phyloP scores from a whole-genome alignment of 768 basidiomycete genomes.

The Mycena polygramma region DNA sequence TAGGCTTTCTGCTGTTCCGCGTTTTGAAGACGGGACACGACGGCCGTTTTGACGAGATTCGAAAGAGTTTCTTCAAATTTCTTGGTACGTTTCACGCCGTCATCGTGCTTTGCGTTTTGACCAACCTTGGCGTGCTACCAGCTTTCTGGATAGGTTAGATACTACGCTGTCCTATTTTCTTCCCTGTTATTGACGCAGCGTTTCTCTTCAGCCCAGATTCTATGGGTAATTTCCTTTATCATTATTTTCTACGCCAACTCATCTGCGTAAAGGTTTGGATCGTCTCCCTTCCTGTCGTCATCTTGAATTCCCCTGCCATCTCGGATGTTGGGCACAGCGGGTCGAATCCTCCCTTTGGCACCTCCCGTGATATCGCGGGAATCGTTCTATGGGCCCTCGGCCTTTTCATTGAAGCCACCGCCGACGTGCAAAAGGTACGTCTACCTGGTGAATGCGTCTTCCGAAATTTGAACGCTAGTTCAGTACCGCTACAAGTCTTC shows the following conservation, averaged over 20 bases:
- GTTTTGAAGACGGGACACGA: constrained; percentile 78
- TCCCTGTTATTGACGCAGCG: background rate
- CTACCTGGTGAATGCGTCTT: background rate
- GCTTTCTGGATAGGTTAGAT: constrained; percentile 69
- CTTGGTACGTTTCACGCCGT: constrained; percentile 51
- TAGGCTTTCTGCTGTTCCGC: constrained; percentile 76
- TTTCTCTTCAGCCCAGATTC: constrained; percentile 61
- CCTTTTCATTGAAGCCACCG: constrained; percentile 60
- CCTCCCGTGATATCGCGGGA: constrained; percentile 72
- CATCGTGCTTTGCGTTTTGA: background rate
- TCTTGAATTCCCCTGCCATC: constrained; percentile 77
- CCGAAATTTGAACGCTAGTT: background rate
- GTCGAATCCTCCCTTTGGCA: constrained; percentile 71
- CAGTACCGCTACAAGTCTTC: constrained; percentile 67
- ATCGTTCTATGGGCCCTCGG: constrained; percentile 73
- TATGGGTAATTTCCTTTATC: constrained; percentile 60
- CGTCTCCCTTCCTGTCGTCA: constrained; percentile 72
- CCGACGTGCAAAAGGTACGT: constrained; percentile 28
- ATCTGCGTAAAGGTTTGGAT: constrained; percentile 61
- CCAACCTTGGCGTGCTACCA: constrained; percentile 24
- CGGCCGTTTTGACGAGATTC: constrained; percentile 75
- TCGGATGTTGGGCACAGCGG: constrained; percentile 60
- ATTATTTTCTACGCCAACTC: background rate
- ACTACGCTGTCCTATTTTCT: background rate
- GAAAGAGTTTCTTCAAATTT: constrained; percentile 76